Percentiles rank a stretch among this genome's conserved stretches.
Evolutionary conservation across 1,284 basidiomycete genomes (phyloP).

Genomic region (Cronartium ribicola): DNA sequence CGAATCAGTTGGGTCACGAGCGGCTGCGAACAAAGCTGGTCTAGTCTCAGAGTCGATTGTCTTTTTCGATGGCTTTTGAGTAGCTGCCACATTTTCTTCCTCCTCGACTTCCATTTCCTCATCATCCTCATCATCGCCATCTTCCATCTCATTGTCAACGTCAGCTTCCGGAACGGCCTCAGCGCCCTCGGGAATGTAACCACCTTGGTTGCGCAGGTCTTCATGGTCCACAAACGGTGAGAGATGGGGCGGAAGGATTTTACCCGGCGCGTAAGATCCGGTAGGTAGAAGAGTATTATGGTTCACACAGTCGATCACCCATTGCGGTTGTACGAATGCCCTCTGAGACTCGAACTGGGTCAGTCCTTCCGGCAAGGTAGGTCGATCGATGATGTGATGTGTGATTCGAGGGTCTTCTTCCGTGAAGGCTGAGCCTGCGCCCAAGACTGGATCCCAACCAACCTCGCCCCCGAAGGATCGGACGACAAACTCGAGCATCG

Average conservation of each 20-base stretch:
- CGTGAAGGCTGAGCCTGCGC: constrained; percentile 72
- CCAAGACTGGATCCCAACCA: constrained; percentile 76
- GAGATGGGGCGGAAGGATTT: constrained; percentile 84
- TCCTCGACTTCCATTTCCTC: constrained; percentile 43
- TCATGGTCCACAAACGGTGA: constrained; percentile 86
- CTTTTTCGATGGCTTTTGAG: constrained; percentile 34
- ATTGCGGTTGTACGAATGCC: constrained; percentile 93
- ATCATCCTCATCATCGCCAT: constrained; percentile 50
- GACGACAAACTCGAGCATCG: constrained; percentile 91
- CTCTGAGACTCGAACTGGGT: constrained; percentile 56
- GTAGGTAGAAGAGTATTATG: constrained; percentile 76
- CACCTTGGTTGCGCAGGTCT: constrained; percentile 55
- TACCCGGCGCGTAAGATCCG: constrained; percentile 79
- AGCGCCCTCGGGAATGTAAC: constrained; percentile 54
- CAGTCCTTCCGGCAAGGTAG: constrained; percentile 53
- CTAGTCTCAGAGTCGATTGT: constrained; percentile 44
- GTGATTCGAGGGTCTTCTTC: constrained; percentile 67
- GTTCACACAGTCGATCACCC: constrained; percentile 96
- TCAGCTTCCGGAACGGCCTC: constrained; percentile 59
- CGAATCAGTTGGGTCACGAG: constrained; percentile 61
- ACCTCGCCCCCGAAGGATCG: constrained; percentile 74
- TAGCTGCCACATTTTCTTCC: constrained; percentile 1
- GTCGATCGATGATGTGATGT: constrained; percentile 92
- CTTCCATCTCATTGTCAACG: constrained; percentile 51
- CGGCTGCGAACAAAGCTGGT: constrained; percentile 59